Evolutionary conservation across 1,284 basidiomycete genomes (phyloP).

Genomic region (Pholiota adiposa): DNA sequence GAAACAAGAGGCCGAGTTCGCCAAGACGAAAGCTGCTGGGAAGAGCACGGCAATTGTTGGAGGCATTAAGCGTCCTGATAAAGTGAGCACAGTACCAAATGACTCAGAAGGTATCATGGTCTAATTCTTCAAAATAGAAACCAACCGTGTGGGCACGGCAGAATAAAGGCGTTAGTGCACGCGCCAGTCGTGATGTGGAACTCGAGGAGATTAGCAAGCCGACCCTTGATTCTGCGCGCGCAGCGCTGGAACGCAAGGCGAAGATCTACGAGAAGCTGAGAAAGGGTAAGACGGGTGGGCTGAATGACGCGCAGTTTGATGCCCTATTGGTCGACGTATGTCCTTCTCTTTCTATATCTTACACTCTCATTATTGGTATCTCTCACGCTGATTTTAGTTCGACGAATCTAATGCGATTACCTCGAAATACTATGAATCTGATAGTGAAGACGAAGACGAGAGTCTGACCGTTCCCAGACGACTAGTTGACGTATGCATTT

Average conservation of each 20-base stretch:
- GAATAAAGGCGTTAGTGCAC: constrained; percentile 70
- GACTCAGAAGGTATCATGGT: no score
- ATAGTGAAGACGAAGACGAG: constrained; percentile 78
- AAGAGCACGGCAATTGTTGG: constrained; percentile 54
- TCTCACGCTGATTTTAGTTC: constrained; percentile 1
- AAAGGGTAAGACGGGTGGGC: constrained; percentile 80
- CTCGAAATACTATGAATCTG: constrained; percentile 58
- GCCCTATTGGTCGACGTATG: constrained; percentile 85
- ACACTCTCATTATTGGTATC: background rate
- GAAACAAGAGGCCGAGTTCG: constrained; percentile 66
- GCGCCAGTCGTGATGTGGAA: constrained; percentile 68
- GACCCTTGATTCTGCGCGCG: constrained; percentile 71
- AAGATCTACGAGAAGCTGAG: constrained; percentile 81
- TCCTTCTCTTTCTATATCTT: constrained; percentile 5
- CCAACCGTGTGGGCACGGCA: constrained; percentile 70
- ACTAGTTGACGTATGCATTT: constrained; percentile 44
- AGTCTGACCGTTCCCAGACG: constrained; percentile 61
- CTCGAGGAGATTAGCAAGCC: constrained; percentile 65
- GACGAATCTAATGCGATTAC: constrained; percentile 57
- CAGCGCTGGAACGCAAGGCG: constrained; percentile 79
- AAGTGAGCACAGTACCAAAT: no score
- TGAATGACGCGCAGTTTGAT: constrained; percentile 79
- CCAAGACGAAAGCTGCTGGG: constrained; percentile 61
- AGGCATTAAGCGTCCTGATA: constrained; percentile 63
- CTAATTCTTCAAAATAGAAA: no score